A percentile compares a stretch with the other conserved stretches of the same genome.
phyloP scores from a whole-genome alignment of 495 filamentous ascomycete species.

The Penicillium verhagenii region DNA sequence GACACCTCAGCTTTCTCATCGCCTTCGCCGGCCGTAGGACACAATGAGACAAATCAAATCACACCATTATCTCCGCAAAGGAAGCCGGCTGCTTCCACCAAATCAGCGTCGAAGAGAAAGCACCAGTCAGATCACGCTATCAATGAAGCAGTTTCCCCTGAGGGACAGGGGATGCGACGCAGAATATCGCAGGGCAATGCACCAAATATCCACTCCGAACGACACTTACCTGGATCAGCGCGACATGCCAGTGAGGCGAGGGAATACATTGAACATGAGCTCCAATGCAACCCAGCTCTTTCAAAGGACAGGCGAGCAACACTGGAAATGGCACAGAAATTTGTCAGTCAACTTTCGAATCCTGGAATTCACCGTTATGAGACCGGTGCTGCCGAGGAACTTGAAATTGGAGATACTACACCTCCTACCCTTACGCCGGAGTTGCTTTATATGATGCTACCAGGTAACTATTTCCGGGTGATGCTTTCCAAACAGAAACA shows the following conservation, averaged over 20 bases:
- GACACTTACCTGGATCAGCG: slow-evolving; percentile 22
- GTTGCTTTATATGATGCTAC: slow-evolving; percentile 30
- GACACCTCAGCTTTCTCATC: slow-evolving; percentile 8
- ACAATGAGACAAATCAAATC: slow-evolving; percentile 2
- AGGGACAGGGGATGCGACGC: slow-evolving; percentile 6
- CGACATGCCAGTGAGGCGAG: slow-evolving; percentile 27
- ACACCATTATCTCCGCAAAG: slow-evolving; percentile 10
- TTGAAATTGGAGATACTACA: slow-evolving; percentile 9
- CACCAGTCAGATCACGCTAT: background rate
- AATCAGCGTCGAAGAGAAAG: slow-evolving; percentile 9
- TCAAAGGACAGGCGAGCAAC: slow-evolving; percentile 26
- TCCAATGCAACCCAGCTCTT: slow-evolving; percentile 29
- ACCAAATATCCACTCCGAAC: slow-evolving; percentile 10
- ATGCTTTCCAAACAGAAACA: background rate
- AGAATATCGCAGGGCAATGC: slow-evolving; percentile 12
- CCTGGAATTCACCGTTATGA: slow-evolving; percentile 19
- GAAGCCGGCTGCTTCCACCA: background rate
- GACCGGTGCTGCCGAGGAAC: slow-evolving; percentile 6
- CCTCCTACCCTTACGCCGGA: slow-evolving; percentile 27
- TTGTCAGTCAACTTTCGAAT: slow-evolving; percentile 23
- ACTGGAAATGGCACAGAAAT: slow-evolving; percentile 24
- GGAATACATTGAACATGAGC: slow-evolving; percentile 29
- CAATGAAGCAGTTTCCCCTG: background rate
- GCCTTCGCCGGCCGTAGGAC: slow-evolving; percentile 6
- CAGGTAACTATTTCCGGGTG: slow-evolving; percentile 11